Evolutionary conservation across 192 early-diverging fungal species (phyloP).

Genomic region (Backusella sp.): DNA sequence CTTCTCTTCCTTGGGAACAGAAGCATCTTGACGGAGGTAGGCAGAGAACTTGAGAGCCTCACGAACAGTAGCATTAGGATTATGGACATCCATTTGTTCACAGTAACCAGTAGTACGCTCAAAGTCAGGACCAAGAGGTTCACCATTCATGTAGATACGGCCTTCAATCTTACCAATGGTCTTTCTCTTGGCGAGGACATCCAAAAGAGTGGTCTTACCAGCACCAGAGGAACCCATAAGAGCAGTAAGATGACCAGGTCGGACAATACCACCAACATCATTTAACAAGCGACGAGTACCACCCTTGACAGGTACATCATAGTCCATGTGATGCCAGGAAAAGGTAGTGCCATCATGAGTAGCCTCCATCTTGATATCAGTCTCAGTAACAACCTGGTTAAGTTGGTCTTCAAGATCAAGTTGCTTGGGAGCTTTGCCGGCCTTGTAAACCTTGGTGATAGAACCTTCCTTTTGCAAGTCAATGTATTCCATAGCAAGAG

Average conservation of each 20-base stretch:
- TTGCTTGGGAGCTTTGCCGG: conserved; percentile 27
- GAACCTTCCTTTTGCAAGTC: conserved; percentile 58
- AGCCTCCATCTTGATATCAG: conserved; percentile 40
- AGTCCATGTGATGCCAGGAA: conserved; percentile 65
- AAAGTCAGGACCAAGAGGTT: conserved; percentile 46
- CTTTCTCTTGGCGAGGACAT: conserved; percentile 76
- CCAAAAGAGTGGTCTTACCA: conserved; percentile 79
- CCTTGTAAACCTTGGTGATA: conserved; percentile 49
- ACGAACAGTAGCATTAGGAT: conserved; percentile 84
- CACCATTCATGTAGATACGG: conserved; percentile 56
- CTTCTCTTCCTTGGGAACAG: conserved; percentile 53
- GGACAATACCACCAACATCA: conserved; percentile 66
- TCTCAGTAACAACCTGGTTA: conserved; percentile 46
- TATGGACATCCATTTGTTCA: conserved; percentile 88
- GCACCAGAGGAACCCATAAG: conserved; percentile 95
- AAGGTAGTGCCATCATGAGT: conserved; percentile 48
- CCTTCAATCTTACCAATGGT: conserved; percentile 64
- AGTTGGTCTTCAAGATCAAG: conserved; percentile 32
- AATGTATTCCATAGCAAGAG: conserved; percentile 59
- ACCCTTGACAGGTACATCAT: conserved; percentile 63
- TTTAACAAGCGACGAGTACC: conserved; percentile 64
- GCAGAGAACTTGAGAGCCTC: conserved; percentile 87
- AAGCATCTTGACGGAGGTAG: conserved; percentile 62
- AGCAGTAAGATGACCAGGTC: conserved; percentile 78
- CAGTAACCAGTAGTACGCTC: conserved; percentile 72